Base-by-base conservation (phyloP, 2,329 filamentous ascomycete genomes). In the Claviceps purpurea region DNA sequence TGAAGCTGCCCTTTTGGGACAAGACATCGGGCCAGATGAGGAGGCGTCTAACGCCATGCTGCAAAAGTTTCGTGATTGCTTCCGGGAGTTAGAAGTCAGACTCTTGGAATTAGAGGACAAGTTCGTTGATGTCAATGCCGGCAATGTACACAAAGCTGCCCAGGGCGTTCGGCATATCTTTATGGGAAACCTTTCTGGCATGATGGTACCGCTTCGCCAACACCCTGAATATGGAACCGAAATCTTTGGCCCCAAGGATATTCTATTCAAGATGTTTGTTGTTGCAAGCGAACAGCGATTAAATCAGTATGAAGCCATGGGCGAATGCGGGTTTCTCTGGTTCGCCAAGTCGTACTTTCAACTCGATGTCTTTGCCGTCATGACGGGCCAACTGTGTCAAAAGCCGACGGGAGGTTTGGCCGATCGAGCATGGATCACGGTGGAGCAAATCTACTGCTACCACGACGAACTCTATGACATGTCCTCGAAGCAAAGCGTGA, bases 331-430 rank as follows among this genome's bases (percentile, higher is more conserved):
- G 1, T 81, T 79, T 59, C 58, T 75, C 11, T 82, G 78, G 78
- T 79, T 75, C 56, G 67, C 73, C 60, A 71, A 72, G 54, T 64
- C 68, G 24, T 73, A 79, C 58, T 79, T 81, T 61, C 77, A 80
- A 58, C 63, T 75, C 47, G 78, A 79, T 52, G 65, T 80, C 24
- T 76, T 81, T 55, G 66, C 74, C 40, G 78, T 77, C 59, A 69
- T 79, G 61, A 72, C 73, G 0, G 75, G 75, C 4, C 75, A 79
- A 59, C 70, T 82, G 13, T 73, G 70, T 55, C 68, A 71, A 37
- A 73, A 74, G 40, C 70, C 68, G 0, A 67, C 67, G 2, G 78
- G 78, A 8, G 62, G 60, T 3, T 64, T 81, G 10, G 72, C 78
- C 8, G 76, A 80, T 45, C 70, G 73, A 34, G 77, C 73, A 1